phyloP scores from a whole-genome alignment of 1,139 yeast species.

The Taphrina sp. region DNA sequence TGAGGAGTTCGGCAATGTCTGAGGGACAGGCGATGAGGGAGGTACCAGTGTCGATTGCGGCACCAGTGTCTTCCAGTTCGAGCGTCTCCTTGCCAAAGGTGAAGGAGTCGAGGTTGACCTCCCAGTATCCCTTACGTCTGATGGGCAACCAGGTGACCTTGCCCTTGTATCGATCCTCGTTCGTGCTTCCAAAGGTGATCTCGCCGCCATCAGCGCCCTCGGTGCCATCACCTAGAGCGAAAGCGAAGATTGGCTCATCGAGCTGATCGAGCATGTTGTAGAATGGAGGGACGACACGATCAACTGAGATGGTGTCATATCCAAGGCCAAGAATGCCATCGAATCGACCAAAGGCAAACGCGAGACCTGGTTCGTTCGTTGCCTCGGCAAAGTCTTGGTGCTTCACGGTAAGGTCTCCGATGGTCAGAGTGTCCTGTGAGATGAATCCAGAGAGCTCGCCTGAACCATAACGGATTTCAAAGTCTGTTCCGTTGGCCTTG shows the following conservation, averaged over 20 bases:
- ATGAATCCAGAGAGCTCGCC: conserved; percentile 90
- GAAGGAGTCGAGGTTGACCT: conserved; percentile 85
- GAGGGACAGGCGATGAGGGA: conserved; percentile 92
- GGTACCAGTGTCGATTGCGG: conserved; percentile 98
- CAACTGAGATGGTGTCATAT: conserved; percentile 83
- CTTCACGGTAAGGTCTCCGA: conserved; percentile 82
- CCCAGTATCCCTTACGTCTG: conserved; percentile 99
- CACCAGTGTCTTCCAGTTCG: conserved; percentile 77
- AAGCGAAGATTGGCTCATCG: conserved; percentile 81
- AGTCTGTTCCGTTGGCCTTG: conserved; percentile 79
- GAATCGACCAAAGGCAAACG: conserved; percentile 96
- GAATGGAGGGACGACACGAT: conserved; percentile 86
- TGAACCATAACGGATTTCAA: conserved; percentile 84
- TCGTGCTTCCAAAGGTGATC: conserved; percentile 93
- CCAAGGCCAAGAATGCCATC: conserved; percentile 96
- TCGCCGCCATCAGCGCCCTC: conserved; percentile 73
- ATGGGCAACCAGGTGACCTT: conserved; percentile 92
- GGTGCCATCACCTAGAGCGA: conserved; percentile 77
- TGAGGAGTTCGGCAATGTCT: conserved; percentile 89
- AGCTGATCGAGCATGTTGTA: conserved; percentile 80
- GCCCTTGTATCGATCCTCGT: conserved; percentile 69
- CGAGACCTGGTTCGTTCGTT: conserved; percentile 93
- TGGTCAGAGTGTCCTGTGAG: conserved; percentile 72
- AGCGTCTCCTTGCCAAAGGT: conserved; percentile 91
- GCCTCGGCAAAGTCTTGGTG: conserved; percentile 95